Percentiles rank a stretch among this genome's conserved stretches.
Conservation (phyloP, 768 basidiomycete species). For the Auriculariales sp. region DNA sequence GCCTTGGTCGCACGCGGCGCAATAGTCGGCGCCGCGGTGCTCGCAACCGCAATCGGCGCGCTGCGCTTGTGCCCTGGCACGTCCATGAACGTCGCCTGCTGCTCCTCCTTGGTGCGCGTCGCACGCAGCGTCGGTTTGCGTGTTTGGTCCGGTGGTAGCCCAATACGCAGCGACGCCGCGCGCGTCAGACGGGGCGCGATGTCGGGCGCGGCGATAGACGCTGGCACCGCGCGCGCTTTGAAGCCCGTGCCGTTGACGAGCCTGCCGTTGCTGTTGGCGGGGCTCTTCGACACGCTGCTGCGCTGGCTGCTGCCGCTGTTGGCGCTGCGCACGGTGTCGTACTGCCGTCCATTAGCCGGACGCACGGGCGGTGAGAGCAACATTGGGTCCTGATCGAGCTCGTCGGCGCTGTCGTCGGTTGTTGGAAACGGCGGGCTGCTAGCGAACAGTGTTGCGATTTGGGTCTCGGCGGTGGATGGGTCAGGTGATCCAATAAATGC, state of each 20-base stretch:
- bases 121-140: not conserved
- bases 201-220: slow-evolving; percentile 26
- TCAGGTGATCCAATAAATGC: slow-evolving; percentile 61
- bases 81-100: slow-evolving; percentile 7
- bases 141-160: not conserved
- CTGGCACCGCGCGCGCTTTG: slow-evolving; percentile 53
- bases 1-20: slow-evolving; percentile 64
- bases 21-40: slow-evolving; percentile 40
- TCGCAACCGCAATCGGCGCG: slow-evolving; percentile 8
- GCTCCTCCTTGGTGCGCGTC: not conserved
- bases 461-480: slow-evolving; percentile 53
- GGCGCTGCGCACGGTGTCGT: too few species aligned
- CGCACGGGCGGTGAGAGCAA: slow-evolving; percentile 26
- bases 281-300: not conserved
- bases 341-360: too few species aligned
- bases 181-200: slow-evolving; percentile 8
- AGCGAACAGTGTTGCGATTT: slow-evolving; percentile 64
- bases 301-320: not conserved
- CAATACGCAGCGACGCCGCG: slow-evolving; percentile 10
- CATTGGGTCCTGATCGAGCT: slow-evolving; percentile 19
- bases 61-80: slow-evolving; percentile 11
- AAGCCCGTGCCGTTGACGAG: slow-evolving; percentile 34
- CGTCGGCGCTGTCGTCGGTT: slow-evolving; percentile 40
- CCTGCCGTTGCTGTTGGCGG: not conserved
- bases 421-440: slow-evolving; percentile 73